phyloP scores from a whole-genome alignment of 768 basidiomycete species.

The Pulveroboletus frians region DNA sequence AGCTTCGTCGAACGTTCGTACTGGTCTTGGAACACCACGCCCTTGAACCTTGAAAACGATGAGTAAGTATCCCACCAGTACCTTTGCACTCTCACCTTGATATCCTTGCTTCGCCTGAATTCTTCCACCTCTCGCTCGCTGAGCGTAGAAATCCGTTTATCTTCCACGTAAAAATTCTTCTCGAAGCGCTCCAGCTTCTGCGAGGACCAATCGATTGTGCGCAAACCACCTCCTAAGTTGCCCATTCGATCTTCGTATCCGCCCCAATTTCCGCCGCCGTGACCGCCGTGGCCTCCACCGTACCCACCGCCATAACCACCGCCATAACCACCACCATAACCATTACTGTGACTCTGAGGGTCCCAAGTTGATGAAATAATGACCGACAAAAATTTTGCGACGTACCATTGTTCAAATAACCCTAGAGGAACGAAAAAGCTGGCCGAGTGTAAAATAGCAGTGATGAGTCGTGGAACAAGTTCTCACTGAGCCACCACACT shows the following conservation, averaged over 20 bases:
- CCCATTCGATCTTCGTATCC: constrained; percentile 64
- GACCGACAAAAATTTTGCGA: background rate
- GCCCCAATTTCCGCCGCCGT: constrained; percentile 31
- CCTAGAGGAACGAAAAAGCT: background rate
- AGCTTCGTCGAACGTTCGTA: constrained; percentile 88
- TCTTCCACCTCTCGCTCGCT: constrained; percentile 85
- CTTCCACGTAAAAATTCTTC: constrained; percentile 96
- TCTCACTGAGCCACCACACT: constrained; percentile 10
- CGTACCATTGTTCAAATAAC: constrained; percentile 19
- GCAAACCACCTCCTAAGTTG: constrained; percentile 75
- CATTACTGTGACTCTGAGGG: constrained; percentile 30
- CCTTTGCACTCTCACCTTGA: constrained; percentile 52
- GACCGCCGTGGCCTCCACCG: constrained; percentile 28
- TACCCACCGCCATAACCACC: constrained; percentile 27
- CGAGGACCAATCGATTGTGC: constrained; percentile 77
- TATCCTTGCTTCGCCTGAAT: constrained; percentile 79
- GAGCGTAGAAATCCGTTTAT: constrained; percentile 72
- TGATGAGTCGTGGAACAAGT: constrained; percentile 22
- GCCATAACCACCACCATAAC: constrained; percentile 32
- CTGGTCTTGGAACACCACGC: constrained; percentile 79
- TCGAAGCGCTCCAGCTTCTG: constrained; percentile 81
- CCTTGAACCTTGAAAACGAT: constrained; percentile 70
- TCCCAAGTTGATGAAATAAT: background rate
- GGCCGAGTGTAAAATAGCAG: constrained; percentile 1
- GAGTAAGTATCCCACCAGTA: background rate